Base-by-base conservation (phyloP, 768 basidiomycete genomes). In the Trametes cubensis region DNA sequence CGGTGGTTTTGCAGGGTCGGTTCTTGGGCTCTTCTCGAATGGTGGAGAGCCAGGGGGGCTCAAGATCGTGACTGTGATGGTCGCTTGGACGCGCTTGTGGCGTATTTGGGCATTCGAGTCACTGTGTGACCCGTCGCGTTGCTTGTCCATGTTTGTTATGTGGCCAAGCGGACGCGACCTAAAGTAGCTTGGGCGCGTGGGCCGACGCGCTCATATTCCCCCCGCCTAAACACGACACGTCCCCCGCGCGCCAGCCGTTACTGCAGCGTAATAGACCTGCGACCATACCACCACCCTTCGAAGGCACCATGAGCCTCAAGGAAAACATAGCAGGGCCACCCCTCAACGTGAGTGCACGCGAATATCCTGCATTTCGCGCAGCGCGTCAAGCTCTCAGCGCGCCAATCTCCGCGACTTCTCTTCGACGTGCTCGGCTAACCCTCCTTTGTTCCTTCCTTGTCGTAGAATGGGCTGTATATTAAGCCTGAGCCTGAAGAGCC, bases 401-500 rank as follows among this genome's bases (percentile, higher is more conserved):
- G 57, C n/a, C 17, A 40, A 50, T 26, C 28, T 58, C 47, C 56
- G 56, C 56, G 48, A 40, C 34, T 38, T 53, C 45, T 28, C 52
- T 51, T 45, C 46, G 47, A 21, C 46, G 23, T 52, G 42, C 42
- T 55, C 49, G 41, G 40, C 55, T 66, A 13, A 63, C 54, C 60
- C 60, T 46, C 21, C 41, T 63, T 56, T 62, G 21, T 21, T 21
- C 17, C 26, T 49, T 17, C 42, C 40, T 55, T 48, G 38, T 42
- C 46, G 47, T 45, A 66, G 60, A 58, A 38, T 18, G 53, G 45
- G 17, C 63, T 50, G 14, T 61, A 59, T 55, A 64, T 77, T 49
- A 77, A 77, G 59, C 70, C 74, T 39, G 75, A 77, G 42, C 76
- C 72, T 4, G 63, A 70, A 47, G 75, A 75, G 20, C 60, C 58